phyloP scores from a whole-genome alignment of 192 early-diverging fungal genomes.

The Linnemannia exigua region DNA sequence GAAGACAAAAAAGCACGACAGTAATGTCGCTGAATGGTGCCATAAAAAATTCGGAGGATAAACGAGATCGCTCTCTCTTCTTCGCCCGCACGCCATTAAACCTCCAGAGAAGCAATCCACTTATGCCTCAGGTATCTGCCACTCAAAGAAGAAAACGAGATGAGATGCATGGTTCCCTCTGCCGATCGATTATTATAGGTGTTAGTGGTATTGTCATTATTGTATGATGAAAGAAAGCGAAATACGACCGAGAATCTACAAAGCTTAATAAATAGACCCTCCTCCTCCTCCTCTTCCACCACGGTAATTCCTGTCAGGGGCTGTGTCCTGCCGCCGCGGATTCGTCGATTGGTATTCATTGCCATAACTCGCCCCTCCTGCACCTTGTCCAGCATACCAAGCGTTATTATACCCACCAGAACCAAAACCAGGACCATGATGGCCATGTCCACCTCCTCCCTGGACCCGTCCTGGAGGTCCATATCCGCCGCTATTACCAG shows the following conservation, averaged over 20 bases:
- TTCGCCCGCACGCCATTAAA: conserved; percentile 5
- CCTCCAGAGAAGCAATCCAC: not conserved
- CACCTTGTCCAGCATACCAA: not conserved
- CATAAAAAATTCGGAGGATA: not conserved
- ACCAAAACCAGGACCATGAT: not conserved
- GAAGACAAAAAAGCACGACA: not conserved
- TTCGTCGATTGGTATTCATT: conserved; percentile 15
- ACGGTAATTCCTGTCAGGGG: not conserved
- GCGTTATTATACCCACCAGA: not conserved
- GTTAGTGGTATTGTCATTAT: not conserved
- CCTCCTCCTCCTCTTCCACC: conserved; percentile 2
- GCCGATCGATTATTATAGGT: not conserved
- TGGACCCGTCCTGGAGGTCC: not conserved
- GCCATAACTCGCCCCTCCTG: not conserved
- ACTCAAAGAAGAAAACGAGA: not conserved
- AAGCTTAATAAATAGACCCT: not conserved
- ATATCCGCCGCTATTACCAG: not conserved
- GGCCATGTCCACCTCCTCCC: conserved; percentile 11
- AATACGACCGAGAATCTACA: not conserved
- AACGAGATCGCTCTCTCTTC: not conserved
- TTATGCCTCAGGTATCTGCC: not conserved
- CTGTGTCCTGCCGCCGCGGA: conserved; percentile 19
- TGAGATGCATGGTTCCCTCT: not conserved
- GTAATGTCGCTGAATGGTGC: conserved; percentile 14
- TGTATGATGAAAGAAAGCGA: not conserved